Base-by-base conservation (phyloP, 768 basidiomycete genomes). In the Cystobasidium tubakii region DNA sequence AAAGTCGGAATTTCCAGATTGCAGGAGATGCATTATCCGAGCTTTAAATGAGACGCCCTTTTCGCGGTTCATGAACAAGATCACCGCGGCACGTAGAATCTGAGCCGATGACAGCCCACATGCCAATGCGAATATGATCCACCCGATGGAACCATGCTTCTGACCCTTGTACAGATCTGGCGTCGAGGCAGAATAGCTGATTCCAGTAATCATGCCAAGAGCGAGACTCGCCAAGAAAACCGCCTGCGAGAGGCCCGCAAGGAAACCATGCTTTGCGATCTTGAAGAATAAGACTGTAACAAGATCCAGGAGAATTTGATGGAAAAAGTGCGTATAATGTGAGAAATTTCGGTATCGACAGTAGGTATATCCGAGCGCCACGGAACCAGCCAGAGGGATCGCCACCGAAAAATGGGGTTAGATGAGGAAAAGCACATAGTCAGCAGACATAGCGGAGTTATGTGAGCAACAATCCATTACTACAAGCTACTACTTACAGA, bases 141-240 rank as follows among this genome's bases (percentile, higher is more conserved):
- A 65, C 15, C 63, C 63, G 15, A 65, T 44, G 3, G 13, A 21
- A 29, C 43, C 43, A 27, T 65, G 63, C 39, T 39, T 39, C 34
- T 65, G 63, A 1, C 34, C 34, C 33, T 65, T 34, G 25, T 65
- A 65, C 9, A 65, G 25, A 27, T 65, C 39, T 3, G 63, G 63
- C 34, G 63, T 65, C 43, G 63, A 65, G 31, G 36, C 36, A 39
- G 63, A 65, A 44, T 65, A 65, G 23, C 25, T 44, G 10, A 65
- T 12, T 9, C 63, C 63, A 9, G 63, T 65, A n/a, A 65, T 13
- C 63, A 65, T 65, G 63, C 63, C 63, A 2, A 65, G 63, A 4
- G 25, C 25, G 25, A 65, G 43, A 21, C 13, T 31, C 3, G 29
- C 25, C 17, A 36, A 33, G 63, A 65, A 65, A 23, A 44, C 34